A percentile compares a stretch with the other conserved stretches of the same genome.
phyloP scores from a whole-genome alignment of 176 grass and related monocot genomes.

The Areca catechu region DNA sequence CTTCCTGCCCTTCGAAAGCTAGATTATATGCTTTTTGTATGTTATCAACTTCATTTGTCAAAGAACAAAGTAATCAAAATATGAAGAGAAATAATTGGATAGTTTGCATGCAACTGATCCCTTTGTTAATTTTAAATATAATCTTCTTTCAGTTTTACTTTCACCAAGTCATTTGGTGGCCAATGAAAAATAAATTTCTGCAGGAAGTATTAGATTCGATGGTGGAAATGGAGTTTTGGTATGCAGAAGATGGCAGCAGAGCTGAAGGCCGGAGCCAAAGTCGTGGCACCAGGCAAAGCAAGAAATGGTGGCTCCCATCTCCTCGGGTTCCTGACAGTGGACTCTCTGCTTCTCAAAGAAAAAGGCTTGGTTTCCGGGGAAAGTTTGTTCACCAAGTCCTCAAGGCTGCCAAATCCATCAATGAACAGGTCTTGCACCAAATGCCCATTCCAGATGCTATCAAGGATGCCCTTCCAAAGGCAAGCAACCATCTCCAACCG shows the following conservation, averaged over 20 bases:
- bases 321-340: constrained; percentile 66
- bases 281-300: constrained; percentile 44
- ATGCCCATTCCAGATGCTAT: constrained; percentile 63
- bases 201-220: constrained; percentile 89
- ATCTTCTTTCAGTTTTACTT: too few relatives aligned
- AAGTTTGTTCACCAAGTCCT: constrained; percentile 92
- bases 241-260: constrained; percentile 65
- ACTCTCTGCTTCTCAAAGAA: constrained; percentile 51
- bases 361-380: constrained; percentile 73
- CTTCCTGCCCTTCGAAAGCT: constrained; percentile 98
- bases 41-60: constrained; percentile 8
- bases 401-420: constrained; percentile 90
- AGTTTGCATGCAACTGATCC: too few relatives aligned
- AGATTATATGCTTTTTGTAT: constrained; percentile 93
- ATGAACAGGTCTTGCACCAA: constrained; percentile 71
- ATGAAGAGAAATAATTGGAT: too few relatives aligned
- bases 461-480: constrained; percentile 83
- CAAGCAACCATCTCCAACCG: constrained; percentile 15
- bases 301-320: constrained; percentile 94
- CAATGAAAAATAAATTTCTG: constrained; percentile 17
- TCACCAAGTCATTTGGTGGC: not conserved
- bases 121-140: too few relatives aligned
- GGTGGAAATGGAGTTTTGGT: constrained; percentile 84
- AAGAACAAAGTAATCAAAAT: too few relatives aligned
- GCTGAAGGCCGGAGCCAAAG: constrained; percentile 21